phyloP scores from a whole-genome alignment of 306 rosid species.

The Lathyrus tuberosus region DNA sequence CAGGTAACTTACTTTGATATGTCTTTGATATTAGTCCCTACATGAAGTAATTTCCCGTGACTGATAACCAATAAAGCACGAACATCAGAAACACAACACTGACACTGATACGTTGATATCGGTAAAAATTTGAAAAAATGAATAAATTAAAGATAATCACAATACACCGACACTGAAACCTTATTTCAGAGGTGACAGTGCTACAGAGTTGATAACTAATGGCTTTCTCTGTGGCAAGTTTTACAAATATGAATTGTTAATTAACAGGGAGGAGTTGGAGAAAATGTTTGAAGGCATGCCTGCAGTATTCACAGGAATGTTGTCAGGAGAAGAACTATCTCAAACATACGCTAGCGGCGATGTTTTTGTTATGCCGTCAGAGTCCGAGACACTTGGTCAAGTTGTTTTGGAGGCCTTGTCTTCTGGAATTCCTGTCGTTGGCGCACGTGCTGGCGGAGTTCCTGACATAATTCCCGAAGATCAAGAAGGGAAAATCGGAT shows the following conservation, averaged over 20 bases:
- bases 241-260: constrained; percentile 13
- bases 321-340: constrained; percentile 91
- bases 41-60: not conserved
- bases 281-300: constrained; percentile 87
- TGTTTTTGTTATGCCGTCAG: constrained; percentile 95
- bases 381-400: constrained; percentile 92
- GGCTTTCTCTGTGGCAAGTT: not conserved
- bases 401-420: constrained; percentile 96
- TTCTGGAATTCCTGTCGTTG: constrained; percentile 91
- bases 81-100: too few relatives aligned
- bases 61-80: not conserved
- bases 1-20: constrained; percentile 58
- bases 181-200: too few relatives aligned
- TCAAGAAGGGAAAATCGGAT: constrained; percentile 80
- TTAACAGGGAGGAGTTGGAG: constrained; percentile 85
- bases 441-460: constrained; percentile 92
- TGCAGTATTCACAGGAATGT: constrained; percentile 94
- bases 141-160: too few relatives aligned
- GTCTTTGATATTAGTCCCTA: constrained; percentile 13
- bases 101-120: too few relatives aligned
- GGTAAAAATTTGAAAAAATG: too few relatives aligned
- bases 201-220: too few relatives aligned
- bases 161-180: too few relatives aligned
- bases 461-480: constrained; percentile 91
- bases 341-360: constrained; percentile 95